Evolutionary conservation across 169 alveolate species (phyloP), one percentile per base, ranked within the genome.

Genomic region (Plasmodium reichenowi): DNA sequence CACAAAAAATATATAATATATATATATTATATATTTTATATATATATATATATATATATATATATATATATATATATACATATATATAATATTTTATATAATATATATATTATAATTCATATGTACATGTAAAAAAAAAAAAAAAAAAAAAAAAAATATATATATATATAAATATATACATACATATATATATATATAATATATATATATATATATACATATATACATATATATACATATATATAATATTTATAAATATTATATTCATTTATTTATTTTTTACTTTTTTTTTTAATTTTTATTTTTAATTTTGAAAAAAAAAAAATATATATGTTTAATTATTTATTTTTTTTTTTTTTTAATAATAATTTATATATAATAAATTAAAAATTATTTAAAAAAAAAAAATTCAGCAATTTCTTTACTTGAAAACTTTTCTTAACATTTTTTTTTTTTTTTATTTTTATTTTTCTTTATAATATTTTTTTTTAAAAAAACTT

Each of bases 331-430:
- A 38, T 68, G n/a, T n/a, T 68, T 68, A 32, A 32, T 32, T 9
- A 15, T 32, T 32, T 50, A 50, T 72, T 15, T 15, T 67, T 70
- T 22, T 24, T 48, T 47, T 24, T 70, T 20, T 15, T 38, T 38
- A 38, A 67, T 47, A 26, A 75, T 75, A 75, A 62, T 75, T 74
- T 74, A 62, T 62, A 50, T 45, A 56, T 75, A 62, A 56, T 62
- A 75, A 29, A 75, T 22, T 17, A 32, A 72, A 72, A 43, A 45
- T 62, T 45, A 24, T 74, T 74, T 63, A 32, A 38, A 32, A 56
- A 70, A 54, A 60, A 75, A 73, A 68, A 68, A 56, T 73, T 50
- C 38, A 75, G 60, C 74, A 63, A 63, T 62, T 75, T 75, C 70
- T 75, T 52, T 47, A 62, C 74, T 26, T 75, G 48, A 66, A 70